Evolutionary conservation across 768 basidiomycete species (phyloP).

Genomic region (Pisolithus orientalis): DNA sequence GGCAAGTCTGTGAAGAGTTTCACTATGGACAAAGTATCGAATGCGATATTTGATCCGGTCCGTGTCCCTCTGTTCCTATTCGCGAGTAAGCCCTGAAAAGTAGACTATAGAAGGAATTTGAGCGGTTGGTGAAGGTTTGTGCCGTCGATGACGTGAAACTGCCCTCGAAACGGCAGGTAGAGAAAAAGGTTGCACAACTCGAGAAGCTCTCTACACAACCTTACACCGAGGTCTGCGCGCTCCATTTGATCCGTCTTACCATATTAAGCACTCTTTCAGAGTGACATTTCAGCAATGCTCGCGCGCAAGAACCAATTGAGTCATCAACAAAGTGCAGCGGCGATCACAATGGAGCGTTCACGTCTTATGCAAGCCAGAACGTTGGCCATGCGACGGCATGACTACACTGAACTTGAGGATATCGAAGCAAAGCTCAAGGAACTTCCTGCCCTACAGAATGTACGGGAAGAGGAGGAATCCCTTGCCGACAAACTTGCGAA

Average conservation of each 20-base stretch:
- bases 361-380: constrained; percentile 66
- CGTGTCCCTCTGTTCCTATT: constrained; percentile 18
- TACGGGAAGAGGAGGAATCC: constrained; percentile 25
- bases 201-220: constrained; percentile 50
- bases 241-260: constrained; percentile 4
- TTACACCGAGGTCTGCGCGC: constrained; percentile 68
- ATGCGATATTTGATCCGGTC: constrained; percentile 58
- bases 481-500: constrained; percentile 52
- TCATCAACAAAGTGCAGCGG: constrained; percentile 27
- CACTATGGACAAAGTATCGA: constrained; percentile 84
- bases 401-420: constrained; percentile 51
- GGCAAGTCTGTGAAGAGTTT: constrained; percentile 59
- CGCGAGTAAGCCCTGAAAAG: constrained; percentile 7
- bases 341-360: constrained; percentile 51
- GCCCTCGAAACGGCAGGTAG: constrained; percentile 60
- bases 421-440: constrained; percentile 63
- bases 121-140: constrained; percentile 44
- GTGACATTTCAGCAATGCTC: constrained; percentile 76
- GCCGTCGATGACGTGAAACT: constrained; percentile 50
- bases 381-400: constrained; percentile 69
- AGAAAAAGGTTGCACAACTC: constrained; percentile 62
- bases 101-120: constrained; percentile 61
- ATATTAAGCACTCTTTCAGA: constrained; percentile 38
- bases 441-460: constrained; percentile 26
- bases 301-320: constrained; percentile 52